Conservation (phyloP, 805 yeast genomes). For the Spathaspora sp. region DNA sequence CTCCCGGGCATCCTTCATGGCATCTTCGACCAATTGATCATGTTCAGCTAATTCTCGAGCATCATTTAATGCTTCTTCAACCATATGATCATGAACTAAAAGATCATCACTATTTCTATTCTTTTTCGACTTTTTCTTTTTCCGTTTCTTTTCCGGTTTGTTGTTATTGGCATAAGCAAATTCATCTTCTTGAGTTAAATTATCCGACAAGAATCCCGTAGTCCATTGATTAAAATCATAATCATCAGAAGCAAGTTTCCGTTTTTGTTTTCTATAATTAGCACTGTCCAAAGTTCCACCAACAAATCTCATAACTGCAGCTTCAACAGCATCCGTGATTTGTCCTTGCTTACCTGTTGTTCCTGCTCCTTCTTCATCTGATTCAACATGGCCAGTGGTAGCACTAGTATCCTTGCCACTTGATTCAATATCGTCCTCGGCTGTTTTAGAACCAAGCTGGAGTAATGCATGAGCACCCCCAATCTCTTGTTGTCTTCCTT, state of each 20-base stretch:
- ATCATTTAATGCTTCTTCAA: constrained; percentile 67
- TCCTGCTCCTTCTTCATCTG: constrained; percentile 14
- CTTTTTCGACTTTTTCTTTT: constrained; percentile 12
- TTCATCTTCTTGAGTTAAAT: constrained; percentile 12
- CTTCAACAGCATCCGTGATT: constrained; percentile 60
- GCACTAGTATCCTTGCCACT: background rate
- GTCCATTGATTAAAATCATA: constrained; percentile 53
- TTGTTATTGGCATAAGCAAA: background rate
- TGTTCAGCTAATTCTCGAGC: constrained; percentile 59
- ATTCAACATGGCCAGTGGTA: constrained; percentile 8
- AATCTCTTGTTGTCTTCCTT: constrained; percentile 28
- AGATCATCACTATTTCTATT: constrained; percentile 31
- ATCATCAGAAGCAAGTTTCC: constrained; percentile 36
- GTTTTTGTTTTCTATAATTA: constrained; percentile 15
- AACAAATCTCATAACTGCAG: constrained; percentile 71
- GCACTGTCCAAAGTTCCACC: constrained; percentile 52
- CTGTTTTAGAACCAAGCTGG: constrained; percentile 32
- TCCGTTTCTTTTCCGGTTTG: constrained; percentile 1
- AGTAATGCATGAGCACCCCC: constrained; percentile 47
- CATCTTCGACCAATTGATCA: constrained; percentile 49
- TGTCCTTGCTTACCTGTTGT: constrained; percentile 12
- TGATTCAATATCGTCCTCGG: constrained; percentile 5
- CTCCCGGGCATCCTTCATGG: constrained; percentile 37
- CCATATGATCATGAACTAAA: constrained; percentile 59
- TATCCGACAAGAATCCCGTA: constrained; percentile 45